These are phyloP conservation scores for Trichoderma sp. DNA, from an alignment of 2,329 filamentous ascomycete genomes.

Conservation along the genomic window DNA sequence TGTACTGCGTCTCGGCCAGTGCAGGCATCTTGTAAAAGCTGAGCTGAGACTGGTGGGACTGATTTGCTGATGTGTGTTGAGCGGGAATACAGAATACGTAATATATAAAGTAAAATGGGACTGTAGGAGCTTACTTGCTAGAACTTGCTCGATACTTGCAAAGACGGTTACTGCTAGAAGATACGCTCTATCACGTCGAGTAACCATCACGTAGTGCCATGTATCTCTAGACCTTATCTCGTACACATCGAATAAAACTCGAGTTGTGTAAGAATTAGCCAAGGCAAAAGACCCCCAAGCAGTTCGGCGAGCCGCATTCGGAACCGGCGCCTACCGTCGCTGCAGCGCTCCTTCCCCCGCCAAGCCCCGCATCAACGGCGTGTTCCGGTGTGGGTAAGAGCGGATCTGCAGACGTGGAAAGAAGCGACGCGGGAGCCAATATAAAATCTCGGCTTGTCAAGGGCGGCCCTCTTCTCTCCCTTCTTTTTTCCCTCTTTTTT, in stretches of 20 bases:
- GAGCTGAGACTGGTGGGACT: background rate
- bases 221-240: background rate
- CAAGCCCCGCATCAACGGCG: slow-evolving; percentile 19
- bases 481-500: background rate
- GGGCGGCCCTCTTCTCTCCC: background rate
- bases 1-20: background rate
- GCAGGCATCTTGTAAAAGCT: background rate
- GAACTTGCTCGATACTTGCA: background rate
- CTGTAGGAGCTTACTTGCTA: background rate
- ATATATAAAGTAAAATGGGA: background rate
- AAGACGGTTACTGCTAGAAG: background rate
- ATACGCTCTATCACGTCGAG: background rate
- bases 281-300: background rate
- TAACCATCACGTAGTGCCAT: background rate
- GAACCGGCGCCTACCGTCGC: slow-evolving; percentile 24
- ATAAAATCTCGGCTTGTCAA: slow-evolving; percentile 7
- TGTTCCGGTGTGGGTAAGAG: slow-evolving; percentile 22
- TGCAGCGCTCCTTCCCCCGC: slow-evolving; percentile 15
- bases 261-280: background rate
- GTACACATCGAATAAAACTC: background rate
- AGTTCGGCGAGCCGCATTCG: slow-evolving; percentile 14
- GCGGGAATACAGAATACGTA: background rate
- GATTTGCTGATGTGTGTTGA: background rate
- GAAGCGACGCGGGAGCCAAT: background rate
- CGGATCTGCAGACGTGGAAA: background rate